Percentiles rank a stretch among this genome's conserved stretches.
Evolutionary conservation across 805 yeast genomes (phyloP).

Genomic region (Candida maris): DNA sequence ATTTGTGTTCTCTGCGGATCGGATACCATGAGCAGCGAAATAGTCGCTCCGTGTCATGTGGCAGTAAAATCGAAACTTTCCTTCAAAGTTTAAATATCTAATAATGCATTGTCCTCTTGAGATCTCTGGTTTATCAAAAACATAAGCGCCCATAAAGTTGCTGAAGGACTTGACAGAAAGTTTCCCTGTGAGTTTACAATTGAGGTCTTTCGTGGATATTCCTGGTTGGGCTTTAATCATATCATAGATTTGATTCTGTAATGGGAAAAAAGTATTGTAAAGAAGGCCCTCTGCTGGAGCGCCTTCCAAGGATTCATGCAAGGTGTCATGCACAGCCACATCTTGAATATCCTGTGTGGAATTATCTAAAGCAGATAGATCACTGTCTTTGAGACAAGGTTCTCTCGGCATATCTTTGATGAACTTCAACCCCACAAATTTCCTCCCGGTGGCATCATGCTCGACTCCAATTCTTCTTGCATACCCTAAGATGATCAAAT

Average conservation of each 20-base stretch:
- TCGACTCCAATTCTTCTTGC: constrained; percentile 23
- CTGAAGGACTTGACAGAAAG: constrained; percentile 38
- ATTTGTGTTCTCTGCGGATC: not conserved
- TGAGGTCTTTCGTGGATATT: constrained; percentile 54
- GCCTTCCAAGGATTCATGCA: constrained; percentile 24
- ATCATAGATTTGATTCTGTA: constrained; percentile 60
- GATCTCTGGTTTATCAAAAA: constrained; percentile 19
- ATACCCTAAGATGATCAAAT: constrained; percentile 40
- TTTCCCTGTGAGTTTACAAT: constrained; percentile 49
- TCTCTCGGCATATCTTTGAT: constrained; percentile 23
- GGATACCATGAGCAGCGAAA: constrained; percentile 28
- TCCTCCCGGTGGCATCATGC: constrained; percentile 20
- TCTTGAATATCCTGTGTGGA: constrained; percentile 33
- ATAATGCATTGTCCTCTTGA: constrained; percentile 35
- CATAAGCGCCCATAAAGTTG: constrained; percentile 10
- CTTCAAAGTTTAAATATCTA: constrained; percentile 67
- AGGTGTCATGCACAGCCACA: constrained; percentile 21
- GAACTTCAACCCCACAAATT: constrained; percentile 23
- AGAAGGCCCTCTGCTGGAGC: constrained; percentile 24
- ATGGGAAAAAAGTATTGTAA: constrained; percentile 56
- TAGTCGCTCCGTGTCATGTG: constrained; percentile 49
- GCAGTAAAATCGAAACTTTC: constrained; percentile 69
- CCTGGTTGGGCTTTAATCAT: constrained; percentile 45
- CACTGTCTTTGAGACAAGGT: constrained; percentile 5
- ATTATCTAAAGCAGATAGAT: constrained; percentile 10